These are phyloP conservation scores for Prunus mume DNA, from an alignment of 306 rosid genomes.

Conservation along the genomic window DNA sequence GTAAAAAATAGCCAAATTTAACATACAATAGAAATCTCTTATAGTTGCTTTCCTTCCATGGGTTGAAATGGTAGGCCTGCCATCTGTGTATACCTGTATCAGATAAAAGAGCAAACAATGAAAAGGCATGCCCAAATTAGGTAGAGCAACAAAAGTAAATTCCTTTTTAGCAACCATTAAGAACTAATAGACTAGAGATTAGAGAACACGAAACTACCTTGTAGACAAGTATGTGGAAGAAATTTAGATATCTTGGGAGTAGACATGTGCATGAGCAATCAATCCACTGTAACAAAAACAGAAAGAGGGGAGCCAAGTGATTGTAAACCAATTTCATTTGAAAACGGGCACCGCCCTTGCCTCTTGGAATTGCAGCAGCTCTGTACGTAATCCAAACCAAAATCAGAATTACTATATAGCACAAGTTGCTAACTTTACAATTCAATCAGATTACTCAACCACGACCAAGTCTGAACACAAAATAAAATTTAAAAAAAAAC, in stretches of 20 bases:
- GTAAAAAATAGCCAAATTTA: background rate
- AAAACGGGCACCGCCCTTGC: constrained; percentile 72
- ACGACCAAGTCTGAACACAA: background rate
- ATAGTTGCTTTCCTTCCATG: constrained; percentile 93
- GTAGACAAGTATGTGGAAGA: constrained; percentile 80
- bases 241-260: constrained; percentile 70
- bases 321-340: constrained; percentile 92
- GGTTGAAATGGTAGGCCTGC: constrained; percentile 57
- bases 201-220: constrained; percentile 50
- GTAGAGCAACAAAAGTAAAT: constrained; percentile 11
- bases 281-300: constrained; percentile 84
- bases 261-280: constrained; percentile 83
- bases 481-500: too few relatives aligned
- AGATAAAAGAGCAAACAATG: constrained; percentile 12
- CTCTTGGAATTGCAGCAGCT: constrained; percentile 91
- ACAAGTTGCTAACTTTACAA: constrained; percentile 1
- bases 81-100: constrained; percentile 72
- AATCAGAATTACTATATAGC: constrained; percentile 1
- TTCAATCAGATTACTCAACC: background rate
- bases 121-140: constrained; percentile 17
- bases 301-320: constrained; percentile 75
- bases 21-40: constrained; percentile 81
- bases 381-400: constrained; percentile 38
- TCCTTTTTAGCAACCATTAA: constrained; percentile 4
- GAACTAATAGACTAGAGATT: constrained; percentile 1